Evolutionary conservation across 306 rosid genomes (phyloP).

Genomic region (Vigna radiata): DNA sequence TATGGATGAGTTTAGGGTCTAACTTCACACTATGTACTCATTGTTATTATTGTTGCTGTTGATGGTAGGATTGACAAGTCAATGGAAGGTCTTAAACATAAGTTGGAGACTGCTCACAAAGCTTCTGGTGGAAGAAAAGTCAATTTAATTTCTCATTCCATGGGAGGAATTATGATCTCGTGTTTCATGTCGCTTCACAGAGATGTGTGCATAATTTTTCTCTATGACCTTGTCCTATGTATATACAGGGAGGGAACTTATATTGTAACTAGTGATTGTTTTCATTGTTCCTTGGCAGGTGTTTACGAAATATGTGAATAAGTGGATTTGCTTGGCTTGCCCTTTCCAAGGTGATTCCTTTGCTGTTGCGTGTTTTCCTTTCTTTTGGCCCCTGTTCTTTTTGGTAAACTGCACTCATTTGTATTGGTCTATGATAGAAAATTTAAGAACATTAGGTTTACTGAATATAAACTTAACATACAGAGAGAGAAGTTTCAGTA

Average conservation of each 20-base stretch:
- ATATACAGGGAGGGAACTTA: conserved; percentile 31
- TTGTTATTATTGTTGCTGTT: conserved; percentile 28
- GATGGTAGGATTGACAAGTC: conserved; percentile 68
- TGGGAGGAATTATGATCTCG: conserved; percentile 83
- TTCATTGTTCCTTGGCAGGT: conserved; percentile 62
- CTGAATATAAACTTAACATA: conserved; percentile 24
- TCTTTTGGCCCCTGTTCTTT: background rate
- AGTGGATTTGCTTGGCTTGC: conserved; percentile 91
- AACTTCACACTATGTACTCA: conserved; percentile 26
- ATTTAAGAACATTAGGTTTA: background rate
- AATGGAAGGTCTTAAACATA: conserved; percentile 77
- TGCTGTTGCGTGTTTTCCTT: conserved; percentile 14
- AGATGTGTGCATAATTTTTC: conserved; percentile 64
- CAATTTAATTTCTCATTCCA: conserved; percentile 83
- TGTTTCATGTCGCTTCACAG: conserved; percentile 80
- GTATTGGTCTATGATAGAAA: conserved; percentile 12
- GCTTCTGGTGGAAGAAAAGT: conserved; percentile 96
- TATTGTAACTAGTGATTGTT: conserved; percentile 38
- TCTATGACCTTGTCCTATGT: conserved; percentile 39
- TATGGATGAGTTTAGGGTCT: background rate
- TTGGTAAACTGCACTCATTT: background rate
- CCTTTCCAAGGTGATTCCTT: conserved; percentile 83
- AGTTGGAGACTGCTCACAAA: conserved; percentile 81
- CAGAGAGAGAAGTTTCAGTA: background rate
- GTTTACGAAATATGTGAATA: conserved; percentile 80